Evolutionary conservation across 2,329 filamentous ascomycete genomes (phyloP), one percentile per base, ranked within the genome.

Genomic region (Pestalotiopsis sp.): DNA sequence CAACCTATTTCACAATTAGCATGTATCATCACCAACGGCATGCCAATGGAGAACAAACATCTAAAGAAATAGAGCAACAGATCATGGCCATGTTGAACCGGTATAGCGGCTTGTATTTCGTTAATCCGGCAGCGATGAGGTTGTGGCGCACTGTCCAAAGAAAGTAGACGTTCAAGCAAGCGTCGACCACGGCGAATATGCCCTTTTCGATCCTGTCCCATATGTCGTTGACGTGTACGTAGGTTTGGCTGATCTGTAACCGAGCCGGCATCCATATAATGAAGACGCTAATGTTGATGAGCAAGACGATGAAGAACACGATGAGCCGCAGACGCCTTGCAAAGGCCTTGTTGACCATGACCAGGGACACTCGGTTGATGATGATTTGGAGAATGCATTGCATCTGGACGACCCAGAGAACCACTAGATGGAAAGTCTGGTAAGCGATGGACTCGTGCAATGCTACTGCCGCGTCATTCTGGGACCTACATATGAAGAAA

Each of bases 121-220:
- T 80, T 0, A 87, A 75, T 1, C 85, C 84, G 60, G 84, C 82
- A 39, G 79, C 76, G 64, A 86, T 81, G 0, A 87, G 78, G 2
- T 82, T 80, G 1, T 76, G 76, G 23, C 82, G 82, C 41, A 87
- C 84, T 1, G 79, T 77, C 31, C 75, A 75, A 12, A 87, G 80
- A 67, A 88, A 88, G 72, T 86, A 87, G 31, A 77, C 77, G 69
- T 88, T 88, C 38, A 88, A 74, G 0, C 69, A 72, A 0, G 76
- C 83, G 67, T 88, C 86, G 2, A 87, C 79, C 3, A 86, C 61
- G 1, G 85, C 76, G 68, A 86, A 86, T 3, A 88, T 79, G 2
- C 81, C 79, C 71, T 88, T 88, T 41, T 87, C 85, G 60, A 79
- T 78, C 6, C 85, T 82, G 61, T 88, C 86, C 86, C 86, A 88